phyloP scores from a whole-genome alignment of 495 filamentous ascomycete species.

The Penicillium ochrochloron region DNA sequence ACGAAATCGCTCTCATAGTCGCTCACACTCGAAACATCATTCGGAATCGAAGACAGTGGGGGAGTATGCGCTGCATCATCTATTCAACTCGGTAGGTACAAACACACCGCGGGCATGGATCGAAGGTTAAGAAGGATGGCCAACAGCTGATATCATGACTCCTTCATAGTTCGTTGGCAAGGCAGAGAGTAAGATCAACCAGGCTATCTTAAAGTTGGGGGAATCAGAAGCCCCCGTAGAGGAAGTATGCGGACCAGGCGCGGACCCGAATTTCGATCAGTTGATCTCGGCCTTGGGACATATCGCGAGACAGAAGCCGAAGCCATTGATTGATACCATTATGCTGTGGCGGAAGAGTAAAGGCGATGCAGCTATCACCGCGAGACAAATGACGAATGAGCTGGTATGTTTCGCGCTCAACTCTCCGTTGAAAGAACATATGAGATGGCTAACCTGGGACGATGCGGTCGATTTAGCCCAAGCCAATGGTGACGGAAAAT shows the following conservation, averaged over 20 bases:
- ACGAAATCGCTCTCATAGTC: slow-evolving; percentile 75
- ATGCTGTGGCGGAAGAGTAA: slow-evolving; percentile 97
- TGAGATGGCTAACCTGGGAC: neutral
- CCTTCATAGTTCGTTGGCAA: slow-evolving; percentile 63
- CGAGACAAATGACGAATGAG: slow-evolving; percentile 62
- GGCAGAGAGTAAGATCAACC: slow-evolving; percentile 91
- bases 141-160: slow-evolving; percentile 16
- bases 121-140: neutral
- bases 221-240: slow-evolving; percentile 83
- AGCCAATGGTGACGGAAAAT: slow-evolving; percentile 37
- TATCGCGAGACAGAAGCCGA: slow-evolving; percentile 91
- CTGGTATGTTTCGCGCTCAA: slow-evolving; percentile 49
- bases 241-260: slow-evolving; percentile 83
- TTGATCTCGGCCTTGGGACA: slow-evolving; percentile 90
- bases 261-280: slow-evolving; percentile 91
- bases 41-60: slow-evolving; percentile 85
- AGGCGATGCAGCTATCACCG: slow-evolving; percentile 77
- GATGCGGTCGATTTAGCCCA: slow-evolving; percentile 27
- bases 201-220: slow-evolving; percentile 73
- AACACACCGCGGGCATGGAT: neutral
- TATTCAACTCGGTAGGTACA: slow-evolving; percentile 81
- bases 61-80: slow-evolving; percentile 94
- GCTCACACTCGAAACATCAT: slow-evolving; percentile 80
- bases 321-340: slow-evolving; percentile 92
- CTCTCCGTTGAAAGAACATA: neutral